These are phyloP conservation scores for Trebouxia sp. DNA, from an alignment of 139 green algal genomes.

Conservation along the genomic window DNA sequence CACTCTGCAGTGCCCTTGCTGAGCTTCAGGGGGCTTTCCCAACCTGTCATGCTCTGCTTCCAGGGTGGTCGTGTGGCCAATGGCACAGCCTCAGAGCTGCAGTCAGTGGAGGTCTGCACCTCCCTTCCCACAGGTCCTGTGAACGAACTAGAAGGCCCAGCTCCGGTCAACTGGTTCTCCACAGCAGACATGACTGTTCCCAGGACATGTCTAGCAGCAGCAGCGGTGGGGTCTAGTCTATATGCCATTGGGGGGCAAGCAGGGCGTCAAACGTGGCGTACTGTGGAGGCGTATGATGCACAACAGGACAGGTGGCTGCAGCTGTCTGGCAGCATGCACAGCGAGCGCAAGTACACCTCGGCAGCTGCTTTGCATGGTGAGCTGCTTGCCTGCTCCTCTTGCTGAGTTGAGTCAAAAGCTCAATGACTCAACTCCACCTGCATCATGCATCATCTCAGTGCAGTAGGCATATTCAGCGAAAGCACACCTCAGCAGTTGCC, in stretches of 20 bases:
- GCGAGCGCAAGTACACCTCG: conserved; percentile 62
- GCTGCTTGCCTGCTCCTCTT: background rate
- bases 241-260: conserved; percentile 69
- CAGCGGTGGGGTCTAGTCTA: conserved; percentile 44
- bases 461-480: too few species aligned
- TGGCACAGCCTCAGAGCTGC: conserved; percentile 32
- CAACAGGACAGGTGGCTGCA: conserved; percentile 46
- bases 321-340: conserved; percentile 37
- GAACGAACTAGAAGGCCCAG: background rate
- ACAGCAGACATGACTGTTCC: conserved; percentile 43
- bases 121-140: too few species aligned
- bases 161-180: background rate
- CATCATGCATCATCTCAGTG: too few species aligned
- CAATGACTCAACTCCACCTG: background rate
- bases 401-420: background rate
- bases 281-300: conserved; percentile 46
- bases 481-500: too few species aligned
- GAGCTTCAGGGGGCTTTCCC: background rate
- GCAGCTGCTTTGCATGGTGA: conserved; percentile 41
- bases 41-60: background rate
- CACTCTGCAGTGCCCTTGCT: too few species aligned
- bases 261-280: conserved; percentile 45
- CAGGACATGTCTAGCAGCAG: conserved; percentile 50
- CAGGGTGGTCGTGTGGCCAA: conserved; percentile 40
- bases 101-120: conserved; percentile 35